These are phyloP conservation scores for Gremmenia infestans DNA, from an alignment of 2,329 filamentous ascomycete genomes.

Conservation along the genomic window DNA sequence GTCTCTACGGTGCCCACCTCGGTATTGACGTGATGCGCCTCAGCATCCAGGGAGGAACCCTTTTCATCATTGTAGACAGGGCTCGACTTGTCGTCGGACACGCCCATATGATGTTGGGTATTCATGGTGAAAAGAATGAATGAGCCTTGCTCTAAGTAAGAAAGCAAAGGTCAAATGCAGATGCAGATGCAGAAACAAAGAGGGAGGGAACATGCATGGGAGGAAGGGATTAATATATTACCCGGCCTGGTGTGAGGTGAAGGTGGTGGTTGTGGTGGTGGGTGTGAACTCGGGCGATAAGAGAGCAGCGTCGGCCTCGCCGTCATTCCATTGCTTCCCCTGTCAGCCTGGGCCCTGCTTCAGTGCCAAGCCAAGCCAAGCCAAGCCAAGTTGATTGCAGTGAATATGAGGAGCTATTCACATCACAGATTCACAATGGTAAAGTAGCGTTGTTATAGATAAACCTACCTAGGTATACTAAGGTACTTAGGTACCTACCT, in stretches of 20 bases:
- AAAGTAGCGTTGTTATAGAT: background rate
- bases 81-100: constrained; percentile 6
- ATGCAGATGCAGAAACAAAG: background rate
- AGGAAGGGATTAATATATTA: background rate
- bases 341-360: background rate
- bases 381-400: background rate
- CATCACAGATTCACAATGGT: background rate
- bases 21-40: background rate
- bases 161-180: background rate
- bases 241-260: too few species aligned
- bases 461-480: too few species aligned
- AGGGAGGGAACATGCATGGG: background rate
- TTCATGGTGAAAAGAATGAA: constrained; percentile 6
- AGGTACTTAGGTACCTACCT: too few species aligned
- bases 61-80: constrained; percentile 9
- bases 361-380: background rate
- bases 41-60: constrained; percentile 8
- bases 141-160: background rate
- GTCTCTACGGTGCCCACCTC: constrained; percentile 6
- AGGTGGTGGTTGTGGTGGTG: too few species aligned
- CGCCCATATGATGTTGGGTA: constrained; percentile 1
- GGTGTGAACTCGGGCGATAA: background rate
- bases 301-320: background rate
- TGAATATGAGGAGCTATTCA: background rate
- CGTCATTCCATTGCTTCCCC: background rate